Evolutionary conservation across 176 grass and related monocot genomes (phyloP), one percentile per base, ranked within the genome.

Genomic region (Aegilops tauschii): DNA sequence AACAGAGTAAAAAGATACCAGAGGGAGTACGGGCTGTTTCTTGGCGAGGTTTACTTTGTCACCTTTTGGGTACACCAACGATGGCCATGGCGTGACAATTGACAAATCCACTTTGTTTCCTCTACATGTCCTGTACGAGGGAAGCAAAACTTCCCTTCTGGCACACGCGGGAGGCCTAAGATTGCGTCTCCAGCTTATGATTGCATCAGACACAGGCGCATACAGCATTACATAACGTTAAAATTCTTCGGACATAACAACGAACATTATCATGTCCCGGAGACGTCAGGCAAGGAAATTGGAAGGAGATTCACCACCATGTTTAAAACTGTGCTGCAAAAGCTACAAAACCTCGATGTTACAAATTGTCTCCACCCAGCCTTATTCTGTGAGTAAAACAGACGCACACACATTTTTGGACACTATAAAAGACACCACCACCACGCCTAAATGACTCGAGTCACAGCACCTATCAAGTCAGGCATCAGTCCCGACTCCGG

Each of bases 301-400:
- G 44, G 3, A 13, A 45, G 44, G 44, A 13, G 44, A 45, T 45
- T 45, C 10, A 45, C 42, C 10, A 12, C 44, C 44, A 12, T 54
- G 18, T 54, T 12, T 72, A 79, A 44, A 61, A 34, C 35, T 8
- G 9, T 27, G 2, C 17, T 12, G 4, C 32, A 27, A 29, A 85
- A 82, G 29, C 37, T 50, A 44, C 42, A 47, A 70, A 54, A 45
- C 8, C 58, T 66, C 14, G 23, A 52, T 39, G 39, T 10, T 79
- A 61, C 37, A 82, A 31, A 37, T 64, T 30, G 20, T 61, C 67
- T 44, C 17, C 80, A 68, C 3, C 18, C 31, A 82, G 42, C 32
- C 44, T 87, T 87, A 91, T 91, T 87, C 80, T 7, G 8, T 42
- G 80, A 81, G 9, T 80, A 44, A 17, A 67, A 81, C 3, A 54